These are phyloP conservation scores for Thelephora ganbajun DNA, from an alignment of 768 basidiomycete genomes.

Conservation along the genomic window DNA sequence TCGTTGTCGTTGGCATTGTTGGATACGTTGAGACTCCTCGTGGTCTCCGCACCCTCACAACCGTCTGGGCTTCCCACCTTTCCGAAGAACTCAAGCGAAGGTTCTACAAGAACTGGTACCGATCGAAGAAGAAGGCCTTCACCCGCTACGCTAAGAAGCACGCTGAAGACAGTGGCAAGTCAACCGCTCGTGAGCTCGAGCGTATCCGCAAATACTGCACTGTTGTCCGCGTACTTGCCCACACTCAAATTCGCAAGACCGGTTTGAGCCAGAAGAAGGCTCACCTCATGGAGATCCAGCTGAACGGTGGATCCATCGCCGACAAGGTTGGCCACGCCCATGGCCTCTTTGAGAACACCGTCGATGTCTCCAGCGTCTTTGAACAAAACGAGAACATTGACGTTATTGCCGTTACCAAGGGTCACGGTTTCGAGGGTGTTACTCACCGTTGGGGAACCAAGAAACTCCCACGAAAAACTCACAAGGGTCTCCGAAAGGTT, in stretches of 20 bases:
- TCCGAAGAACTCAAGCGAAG: slow-evolving; percentile 97
- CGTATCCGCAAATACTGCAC: slow-evolving; percentile 99
- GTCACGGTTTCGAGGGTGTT: slow-evolving; percentile 99
- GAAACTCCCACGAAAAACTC: slow-evolving; percentile 96
- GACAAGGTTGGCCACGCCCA: slow-evolving; percentile 98
- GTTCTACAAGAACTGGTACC: slow-evolving; percentile 99
- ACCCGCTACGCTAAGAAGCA: slow-evolving; percentile 99
- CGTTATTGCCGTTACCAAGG: slow-evolving; percentile 96
- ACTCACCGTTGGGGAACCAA: slow-evolving; percentile 99
- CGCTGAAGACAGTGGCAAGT: slow-evolving; percentile 88
- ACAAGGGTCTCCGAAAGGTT: slow-evolving; percentile 99
- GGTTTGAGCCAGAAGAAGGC: slow-evolving; percentile 98
- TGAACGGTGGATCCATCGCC: slow-evolving; percentile 90
- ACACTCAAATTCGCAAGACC: slow-evolving; percentile 98
- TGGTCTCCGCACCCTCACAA: slow-evolving; percentile 95
- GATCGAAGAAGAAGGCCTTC: slow-evolving; percentile 99
- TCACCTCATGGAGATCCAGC: slow-evolving; percentile 99
- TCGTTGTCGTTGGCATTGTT: slow-evolving; percentile 95
- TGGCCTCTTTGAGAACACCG: slow-evolving; percentile 90
- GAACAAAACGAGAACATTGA: slow-evolving; percentile 97
- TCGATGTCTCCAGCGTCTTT: slow-evolving; percentile 76
- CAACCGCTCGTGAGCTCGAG: slow-evolving; percentile 89
- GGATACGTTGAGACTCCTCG: slow-evolving; percentile 99
- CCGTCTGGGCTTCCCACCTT: slow-evolving; percentile 96
- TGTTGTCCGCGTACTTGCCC: slow-evolving; percentile 96